Evolutionary conservation across 352 stramenopile genomes (phyloP).

Genomic region (Phytophthora pistaciae): DNA sequence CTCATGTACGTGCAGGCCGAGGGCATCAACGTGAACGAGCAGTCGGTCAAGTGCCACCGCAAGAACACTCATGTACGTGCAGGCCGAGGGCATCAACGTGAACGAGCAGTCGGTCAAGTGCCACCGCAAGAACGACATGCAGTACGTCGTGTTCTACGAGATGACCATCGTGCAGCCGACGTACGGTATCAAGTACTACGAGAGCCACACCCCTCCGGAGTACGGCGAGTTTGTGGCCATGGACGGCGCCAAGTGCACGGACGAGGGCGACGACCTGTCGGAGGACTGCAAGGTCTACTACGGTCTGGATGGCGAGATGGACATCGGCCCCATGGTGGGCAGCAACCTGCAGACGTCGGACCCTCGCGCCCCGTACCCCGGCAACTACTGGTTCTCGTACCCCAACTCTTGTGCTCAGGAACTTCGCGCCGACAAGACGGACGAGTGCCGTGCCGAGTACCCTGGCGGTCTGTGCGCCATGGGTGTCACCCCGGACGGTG

Average conservation of each 20-base stretch:
- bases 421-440: constrained; percentile 55
- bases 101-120: constrained; percentile 52
- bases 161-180: constrained; percentile 52
- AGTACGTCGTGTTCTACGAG: constrained; percentile 76
- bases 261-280: constrained; percentile 44
- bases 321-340: constrained; percentile 61
- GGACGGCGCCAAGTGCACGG: constrained; percentile 66
- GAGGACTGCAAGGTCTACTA: constrained; percentile 60
- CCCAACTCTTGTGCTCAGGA: constrained; percentile 67
- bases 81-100: constrained; percentile 71
- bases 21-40: constrained; percentile 2
- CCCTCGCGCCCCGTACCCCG: constrained; percentile 66
- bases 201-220: constrained; percentile 45
- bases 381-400: constrained; percentile 87
- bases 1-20: constrained; percentile 1
- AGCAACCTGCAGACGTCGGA: constrained; percentile 57
- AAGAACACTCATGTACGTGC: constrained; percentile 63
- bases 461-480: constrained; percentile 52
- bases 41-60: background rate
- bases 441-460: constrained; percentile 46
- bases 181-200: constrained; percentile 57
- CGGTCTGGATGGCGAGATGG: constrained; percentile 44
- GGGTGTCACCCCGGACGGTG: constrained; percentile 53
- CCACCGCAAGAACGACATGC: constrained; percentile 68
- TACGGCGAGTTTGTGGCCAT: constrained; percentile 65